phyloP scores from a whole-genome alignment of 2,329 filamentous ascomycete species.

The Coleophoma eucalyptorum region DNA sequence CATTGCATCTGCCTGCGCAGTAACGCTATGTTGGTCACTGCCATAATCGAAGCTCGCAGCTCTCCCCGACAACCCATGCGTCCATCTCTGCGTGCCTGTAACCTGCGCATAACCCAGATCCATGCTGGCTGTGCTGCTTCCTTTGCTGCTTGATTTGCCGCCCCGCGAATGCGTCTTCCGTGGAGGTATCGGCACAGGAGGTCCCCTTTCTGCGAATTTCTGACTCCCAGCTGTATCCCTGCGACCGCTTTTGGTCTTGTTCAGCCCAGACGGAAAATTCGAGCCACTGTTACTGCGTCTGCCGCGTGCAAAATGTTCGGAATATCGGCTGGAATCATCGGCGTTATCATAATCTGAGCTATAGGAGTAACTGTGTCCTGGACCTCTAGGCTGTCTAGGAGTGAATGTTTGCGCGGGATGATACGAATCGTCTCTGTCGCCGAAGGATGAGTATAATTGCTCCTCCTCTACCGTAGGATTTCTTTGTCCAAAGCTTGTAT shows the following conservation, averaged over 20 bases:
- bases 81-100: slow-evolving; percentile 54
- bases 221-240: slow-evolving; percentile 30
- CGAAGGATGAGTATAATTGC: slow-evolving; percentile 21
- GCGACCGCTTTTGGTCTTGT: slow-evolving; percentile 59
- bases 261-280: slow-evolving; percentile 58
- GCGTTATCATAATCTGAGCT: slow-evolving; percentile 56
- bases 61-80: slow-evolving; percentile 42
- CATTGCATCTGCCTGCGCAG: slow-evolving; percentile 25
- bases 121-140: slow-evolving; percentile 65
- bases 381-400: slow-evolving; percentile 12
- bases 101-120: slow-evolving; percentile 59
- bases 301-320: slow-evolving; percentile 47
- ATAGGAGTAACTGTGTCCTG: slow-evolving; percentile 48
- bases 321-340: slow-evolving; percentile 50
- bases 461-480: slow-evolving; percentile 22
- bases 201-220: slow-evolving; percentile 25
- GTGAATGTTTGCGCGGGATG: slow-evolving; percentile 20
- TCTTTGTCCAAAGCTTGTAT: slow-evolving; percentile 12
- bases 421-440: slow-evolving; percentile 21
- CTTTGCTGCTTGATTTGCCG: slow-evolving; percentile 62
- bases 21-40: slow-evolving; percentile 32
- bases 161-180: slow-evolving; percentile 49
- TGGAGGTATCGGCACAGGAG: slow-evolving; percentile 31
- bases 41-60: slow-evolving; percentile 75
- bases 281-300: slow-evolving; percentile 80